A percentile compares a stretch with the other conserved stretches of the same genome.
Evolutionary conservation across 345 rosid genomes (phyloP).

Genomic region (Gossypium bickii): DNA sequence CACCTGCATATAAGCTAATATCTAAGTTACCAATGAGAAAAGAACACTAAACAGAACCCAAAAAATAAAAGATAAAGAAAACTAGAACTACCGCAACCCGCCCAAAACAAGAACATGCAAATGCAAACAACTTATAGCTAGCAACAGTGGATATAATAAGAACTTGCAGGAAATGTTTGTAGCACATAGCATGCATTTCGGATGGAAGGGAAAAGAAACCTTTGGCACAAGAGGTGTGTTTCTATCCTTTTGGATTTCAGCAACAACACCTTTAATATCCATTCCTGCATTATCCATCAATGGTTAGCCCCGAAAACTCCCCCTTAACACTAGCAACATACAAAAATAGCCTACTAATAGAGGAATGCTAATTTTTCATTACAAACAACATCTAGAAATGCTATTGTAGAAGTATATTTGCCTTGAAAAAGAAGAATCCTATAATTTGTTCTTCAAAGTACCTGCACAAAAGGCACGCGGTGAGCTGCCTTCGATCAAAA

Average conservation of each 20-base stretch:
- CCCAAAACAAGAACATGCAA: not conserved
- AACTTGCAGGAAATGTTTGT: not conserved
- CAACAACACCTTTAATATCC: slow-evolving; percentile 89
- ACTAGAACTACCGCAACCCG: not conserved
- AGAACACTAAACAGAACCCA: slow-evolving; percentile 4
- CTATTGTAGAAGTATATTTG: not conserved
- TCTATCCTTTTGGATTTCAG: slow-evolving; percentile 67
- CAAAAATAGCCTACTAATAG: slow-evolving; percentile 8
- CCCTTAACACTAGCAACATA: slow-evolving; percentile 16
- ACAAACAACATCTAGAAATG: not conserved
- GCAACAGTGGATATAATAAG: not conserved
- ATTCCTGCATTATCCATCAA: slow-evolving; percentile 61
- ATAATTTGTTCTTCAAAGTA: slow-evolving; percentile 19
- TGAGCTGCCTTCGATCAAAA: slow-evolving; percentile 64
- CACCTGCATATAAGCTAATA: slow-evolving; percentile 74
- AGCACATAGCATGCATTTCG: slow-evolving; percentile 14
- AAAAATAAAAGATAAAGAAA: not conserved
- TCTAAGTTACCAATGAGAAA: slow-evolving; percentile 27
- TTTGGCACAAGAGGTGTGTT: slow-evolving; percentile 70
- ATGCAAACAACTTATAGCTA: not conserved
- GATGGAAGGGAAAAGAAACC: slow-evolving; percentile 39
- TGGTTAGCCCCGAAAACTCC: slow-evolving; percentile 36
- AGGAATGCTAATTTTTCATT: not conserved
- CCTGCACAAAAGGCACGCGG: slow-evolving; percentile 91
- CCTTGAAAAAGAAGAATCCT: not conserved